Evolutionary conservation across 768 basidiomycete species (phyloP), one percentile per base, ranked within the genome.

Genomic region (Macrocybe gigantea): DNA sequence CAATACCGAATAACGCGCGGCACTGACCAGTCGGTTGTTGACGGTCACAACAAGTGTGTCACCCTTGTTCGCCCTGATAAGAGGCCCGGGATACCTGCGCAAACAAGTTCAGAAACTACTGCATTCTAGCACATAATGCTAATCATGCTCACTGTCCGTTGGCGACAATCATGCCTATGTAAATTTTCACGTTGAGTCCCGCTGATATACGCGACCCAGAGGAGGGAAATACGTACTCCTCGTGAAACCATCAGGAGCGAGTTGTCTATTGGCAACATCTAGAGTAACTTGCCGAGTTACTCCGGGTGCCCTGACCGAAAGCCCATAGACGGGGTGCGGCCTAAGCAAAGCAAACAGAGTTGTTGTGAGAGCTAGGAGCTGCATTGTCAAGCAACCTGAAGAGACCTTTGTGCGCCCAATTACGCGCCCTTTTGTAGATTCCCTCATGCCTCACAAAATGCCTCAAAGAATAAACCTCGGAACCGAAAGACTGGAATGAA

Each of bases 31-130:
- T 15, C 48, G 42, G 31, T 59, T 57, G 41, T 56, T 37, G 11
- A 57, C 71, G 12, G 70, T 73, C 37, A 80, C 52, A 1, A 47
- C 57, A 2, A 59, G 52, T 12, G 33, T 46, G 10, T 57, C 46
- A 3, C 58, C 58, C 41, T 57, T 60, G 7, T 12, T 47, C 2
- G 50, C 54, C 15, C 43, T 52, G 38, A 60, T 53, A 10, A 39
- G 49, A 6, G 41, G 43, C 10, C 51, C 51, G 33, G 51, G 51
- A 49, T 50, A 53, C 15, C 49, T 48, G 22, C 22, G 3, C 22
- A 22, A 22, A 3, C 22, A 22, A 36, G 10, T 33, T 40, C 11
- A 33, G 35, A 38, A 7, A 40, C 1, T 3, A 33, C 22, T n/a
- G 33, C 33, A 22, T 5, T 6, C 31, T 10, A 30, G 42, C 7